Base-by-base conservation (phyloP, 495 filamentous ascomycete species). In the Penicillium angulare region DNA sequence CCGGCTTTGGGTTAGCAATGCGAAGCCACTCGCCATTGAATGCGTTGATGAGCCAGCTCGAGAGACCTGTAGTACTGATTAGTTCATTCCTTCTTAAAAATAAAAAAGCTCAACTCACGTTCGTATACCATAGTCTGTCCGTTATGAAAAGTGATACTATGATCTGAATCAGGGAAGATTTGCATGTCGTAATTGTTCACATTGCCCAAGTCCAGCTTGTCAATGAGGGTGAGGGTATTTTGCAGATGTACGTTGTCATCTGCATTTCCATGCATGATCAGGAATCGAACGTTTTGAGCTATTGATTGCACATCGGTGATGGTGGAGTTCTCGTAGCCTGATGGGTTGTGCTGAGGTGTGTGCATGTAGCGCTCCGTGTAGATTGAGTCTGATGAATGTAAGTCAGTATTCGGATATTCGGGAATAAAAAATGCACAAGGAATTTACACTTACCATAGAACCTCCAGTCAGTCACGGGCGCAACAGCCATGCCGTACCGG, bases 231-330 rank as follows among this genome's bases (percentile, higher is more conserved):
- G 43, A 97, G 76, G 1, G 90, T 86, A 63, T 95, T 97, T 67
- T 98, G 93, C 66, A 96, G 79, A 66, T 98, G 93, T 6, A 98
- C 93, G 57, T 98, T 98, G 69, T 98, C 93, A 57, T 98, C 93
- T 3, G 88, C 86, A 12, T 90, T 80, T 50, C 93, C 93, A 60
- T 98, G 93, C 88, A 97, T 96, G 49, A 98, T 66, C 18, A 97
- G 68, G 67, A 97, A 98, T 21, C 92, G 81, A 34, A 89, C 85
- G 57, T 87, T 95, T 53, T 85, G 62, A 15, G 71, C 64, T 13
- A 98, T 73, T 1, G 89, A 84, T 2, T 75, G 70, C 52, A 80
- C 82, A 60, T 97, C 86, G 33, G 58, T 78, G 58, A 98, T 87
- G 22, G 83, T 81, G 16, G 87, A 79, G 56, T 82, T 85, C 18